Conservation (phyloP, 2,329 filamentous ascomycete genomes). For the Penicillium polonicum region DNA sequence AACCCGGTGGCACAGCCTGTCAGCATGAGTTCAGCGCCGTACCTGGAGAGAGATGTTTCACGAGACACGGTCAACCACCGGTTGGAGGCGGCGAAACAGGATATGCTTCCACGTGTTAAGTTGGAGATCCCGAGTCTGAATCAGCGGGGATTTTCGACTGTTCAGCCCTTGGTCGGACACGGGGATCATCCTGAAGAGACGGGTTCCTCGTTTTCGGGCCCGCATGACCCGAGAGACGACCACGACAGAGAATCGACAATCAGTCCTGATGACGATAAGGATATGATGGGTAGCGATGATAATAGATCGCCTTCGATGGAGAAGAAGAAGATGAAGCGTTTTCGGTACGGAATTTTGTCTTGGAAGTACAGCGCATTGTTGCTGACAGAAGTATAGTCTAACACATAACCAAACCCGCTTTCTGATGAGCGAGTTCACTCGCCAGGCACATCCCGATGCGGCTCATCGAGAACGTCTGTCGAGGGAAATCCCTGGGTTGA, state of each 20-base stretch:
- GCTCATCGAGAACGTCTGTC: slow-evolving; percentile 84
- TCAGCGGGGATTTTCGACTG: slow-evolving; percentile 17
- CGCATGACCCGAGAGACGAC: slow-evolving; percentile 17
- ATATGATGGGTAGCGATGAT: slow-evolving; percentile 29
- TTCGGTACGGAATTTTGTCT: slow-evolving; percentile 33
- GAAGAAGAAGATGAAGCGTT: slow-evolving; percentile 47
- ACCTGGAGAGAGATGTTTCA: slow-evolving; percentile 21
- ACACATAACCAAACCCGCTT: slow-evolving; percentile 97
- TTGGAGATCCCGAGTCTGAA: slow-evolving; percentile 28
- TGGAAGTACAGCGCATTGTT: not conserved
- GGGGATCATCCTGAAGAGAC: slow-evolving; percentile 16
- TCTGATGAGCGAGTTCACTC: slow-evolving; percentile 93
- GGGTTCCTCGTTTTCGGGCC: slow-evolving; percentile 11
- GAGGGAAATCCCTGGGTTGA: slow-evolving; percentile 85
- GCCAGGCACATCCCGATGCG: slow-evolving; percentile 90
- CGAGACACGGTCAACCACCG: slow-evolving; percentile 17
- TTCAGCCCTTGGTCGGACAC: slow-evolving; percentile 18
- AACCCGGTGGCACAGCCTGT: slow-evolving; percentile 11
- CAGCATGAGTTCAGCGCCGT: slow-evolving; percentile 14
- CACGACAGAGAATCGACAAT: slow-evolving; percentile 23
- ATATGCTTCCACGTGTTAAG: slow-evolving; percentile 26
- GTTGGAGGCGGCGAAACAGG: slow-evolving; percentile 17
- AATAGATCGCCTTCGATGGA: slow-evolving; percentile 31
- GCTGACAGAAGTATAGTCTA: slow-evolving; percentile 56
- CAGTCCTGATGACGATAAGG: slow-evolving; percentile 33